phyloP scores from a whole-genome alignment of 768 basidiomycete genomes.

The Kwoniella sp. region DNA sequence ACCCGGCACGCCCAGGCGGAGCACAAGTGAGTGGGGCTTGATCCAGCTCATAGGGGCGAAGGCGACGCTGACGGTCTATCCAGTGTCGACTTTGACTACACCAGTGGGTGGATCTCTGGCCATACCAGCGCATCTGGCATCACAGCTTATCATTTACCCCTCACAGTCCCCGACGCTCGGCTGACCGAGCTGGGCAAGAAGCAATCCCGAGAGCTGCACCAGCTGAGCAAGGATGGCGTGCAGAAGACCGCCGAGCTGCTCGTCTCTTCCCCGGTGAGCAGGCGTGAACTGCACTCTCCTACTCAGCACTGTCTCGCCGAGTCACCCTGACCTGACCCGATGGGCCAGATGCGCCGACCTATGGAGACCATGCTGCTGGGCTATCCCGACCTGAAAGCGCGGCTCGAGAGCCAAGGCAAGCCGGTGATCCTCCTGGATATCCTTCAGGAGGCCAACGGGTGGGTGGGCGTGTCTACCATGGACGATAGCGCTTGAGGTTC shows the following conservation, averaged over 20 bases:
- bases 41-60: neutral
- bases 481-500: neutral
- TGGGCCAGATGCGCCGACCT: constrained; percentile 33
- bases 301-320: no score
- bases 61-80: neutral
- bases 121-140: neutral
- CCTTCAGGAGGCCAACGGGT: constrained; percentile 44
- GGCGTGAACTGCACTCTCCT: no score
- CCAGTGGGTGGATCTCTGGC: constrained; percentile 28
- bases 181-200: constrained; percentile 43
- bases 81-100: constrained; percentile 45
- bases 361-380: constrained; percentile 43
- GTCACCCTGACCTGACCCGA: neutral
- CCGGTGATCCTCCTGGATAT: constrained; percentile 42
- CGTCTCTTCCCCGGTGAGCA: constrained; percentile 38
- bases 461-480: neutral
- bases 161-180: constrained; percentile 42
- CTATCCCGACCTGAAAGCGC: constrained; percentile 26
- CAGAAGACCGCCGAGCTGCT: constrained; percentile 44
- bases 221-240: constrained; percentile 35
- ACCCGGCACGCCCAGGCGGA: constrained; percentile 46
- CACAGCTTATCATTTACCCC: neutral
- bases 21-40: constrained; percentile 37
- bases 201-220: constrained; percentile 36
- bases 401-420: constrained; percentile 33